phyloP scores from a whole-genome alignment of 768 basidiomycete genomes.

The Pisolithus tinctorius region DNA sequence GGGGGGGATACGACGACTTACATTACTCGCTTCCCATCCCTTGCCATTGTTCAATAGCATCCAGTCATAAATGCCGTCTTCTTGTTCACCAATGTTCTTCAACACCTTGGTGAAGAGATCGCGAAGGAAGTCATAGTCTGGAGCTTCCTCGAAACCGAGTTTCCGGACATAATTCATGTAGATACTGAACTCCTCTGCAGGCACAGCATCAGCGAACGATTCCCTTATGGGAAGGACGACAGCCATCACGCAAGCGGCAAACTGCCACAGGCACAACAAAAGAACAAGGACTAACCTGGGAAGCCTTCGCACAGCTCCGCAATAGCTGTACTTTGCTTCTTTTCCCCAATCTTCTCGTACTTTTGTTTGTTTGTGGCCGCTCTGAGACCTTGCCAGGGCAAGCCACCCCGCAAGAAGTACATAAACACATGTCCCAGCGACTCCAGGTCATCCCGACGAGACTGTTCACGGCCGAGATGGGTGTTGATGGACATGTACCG shows the following conservation, averaged over 20 bases:
- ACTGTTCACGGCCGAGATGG: conserved; percentile 92
- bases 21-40: conserved; percentile 89
- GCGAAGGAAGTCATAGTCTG: conserved; percentile 96
- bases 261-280: neutral
- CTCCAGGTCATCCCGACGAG: conserved; percentile 92
- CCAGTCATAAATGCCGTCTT: conserved; percentile 95
- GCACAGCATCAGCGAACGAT: neutral
- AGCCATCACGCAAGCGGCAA: neutral
- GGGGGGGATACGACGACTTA: conserved; percentile 34
- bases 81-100: conserved; percentile 79
- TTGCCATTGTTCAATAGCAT: conserved; percentile 91
- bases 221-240: neutral
- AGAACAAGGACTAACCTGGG: conserved; percentile 50
- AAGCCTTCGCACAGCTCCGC: conserved; percentile 93
- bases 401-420: conserved; percentile 94
- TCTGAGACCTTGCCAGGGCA: conserved; percentile 97
- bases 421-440: conserved; percentile 98
- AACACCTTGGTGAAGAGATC: conserved; percentile 91
- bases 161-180: conserved; percentile 99
- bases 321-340: conserved; percentile 93
- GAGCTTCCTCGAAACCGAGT: conserved; percentile 94
- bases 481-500: conserved; percentile 99
- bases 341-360: conserved; percentile 99
- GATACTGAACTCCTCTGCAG: conserved; percentile 90
- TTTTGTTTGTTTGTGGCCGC: conserved; percentile 99